Base-by-base conservation (phyloP, 192 early-diverging fungal species). In the Coemansia sp. region DNA sequence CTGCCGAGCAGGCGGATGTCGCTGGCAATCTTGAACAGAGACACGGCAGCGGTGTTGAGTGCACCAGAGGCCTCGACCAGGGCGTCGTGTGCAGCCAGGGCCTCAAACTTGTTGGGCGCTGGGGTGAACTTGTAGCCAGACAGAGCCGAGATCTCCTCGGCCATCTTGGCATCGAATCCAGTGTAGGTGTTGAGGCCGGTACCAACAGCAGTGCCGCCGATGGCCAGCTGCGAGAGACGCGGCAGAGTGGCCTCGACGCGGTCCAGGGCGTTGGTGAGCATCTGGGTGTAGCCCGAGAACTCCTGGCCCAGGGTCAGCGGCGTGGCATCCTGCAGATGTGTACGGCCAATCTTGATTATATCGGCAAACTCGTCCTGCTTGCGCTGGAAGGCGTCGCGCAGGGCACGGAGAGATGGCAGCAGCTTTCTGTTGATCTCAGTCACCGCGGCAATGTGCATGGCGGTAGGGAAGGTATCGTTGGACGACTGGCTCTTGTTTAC, bases 101-200 rank as follows among this genome's bases (percentile, higher is more conserved):
- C 94, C 76, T 99, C 97, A 53, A 99, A 99, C 84, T 99, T 99
- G 85, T 99, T 99, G 46, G 95, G 93, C 13, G 97, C 97, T 29
- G 95, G 90, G 56, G 81, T 75, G 83, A 99, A 99, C 33, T 87
- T 86, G 46, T 91, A 78, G 40, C 89, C 89, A 22, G 97, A 96
- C 59, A 88, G 84, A 45, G 81, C 62, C 23, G 95, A 78, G 60
- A 99, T 94, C 62, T 90, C 87, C 27, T 78, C 83, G 5, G 95
- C 93, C 50, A 99, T 86, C 67, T 86, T 85, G 42, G 80, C 83
- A 67, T 92, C 95, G 67, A 97, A 99, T 5, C 93, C 94, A 57
- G 82, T 84, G 46, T 81, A 82, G 23, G 97, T 94, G 83, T 99
- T 99, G 57, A 99, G 77, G 25, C 97, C 96, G 42, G 93, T 99